phyloP scores from a whole-genome alignment of 345 rosid species.

The Gossypium stocksii region DNA sequence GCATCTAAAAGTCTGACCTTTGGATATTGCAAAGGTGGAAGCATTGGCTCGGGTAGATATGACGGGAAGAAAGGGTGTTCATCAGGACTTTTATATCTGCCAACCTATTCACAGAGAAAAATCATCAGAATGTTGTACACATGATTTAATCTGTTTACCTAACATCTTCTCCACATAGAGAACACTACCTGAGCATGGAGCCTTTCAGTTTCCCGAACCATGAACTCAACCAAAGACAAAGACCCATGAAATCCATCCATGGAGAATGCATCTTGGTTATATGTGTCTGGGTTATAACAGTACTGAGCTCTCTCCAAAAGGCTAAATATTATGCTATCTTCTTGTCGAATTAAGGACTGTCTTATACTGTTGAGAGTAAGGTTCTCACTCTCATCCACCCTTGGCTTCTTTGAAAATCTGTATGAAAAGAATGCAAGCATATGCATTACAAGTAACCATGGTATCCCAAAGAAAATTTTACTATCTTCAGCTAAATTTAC shows the following conservation, averaged over 20 bases:
- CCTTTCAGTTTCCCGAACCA: constrained; percentile 62
- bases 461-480: not conserved
- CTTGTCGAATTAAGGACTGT: constrained; percentile 51
- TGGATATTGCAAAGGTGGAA: constrained; percentile 61
- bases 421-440: not conserved
- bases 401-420: constrained; percentile 22
- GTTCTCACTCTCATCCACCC: constrained; percentile 53
- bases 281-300: constrained; percentile 55
- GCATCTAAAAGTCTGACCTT: not conserved
- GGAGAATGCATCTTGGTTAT: constrained; percentile 45
- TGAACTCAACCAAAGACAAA: constrained; percentile 54
- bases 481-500: not conserved
- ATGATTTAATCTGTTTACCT: not conserved
- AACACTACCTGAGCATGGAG: constrained; percentile 51
- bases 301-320: constrained; percentile 63
- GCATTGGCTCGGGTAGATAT: constrained; percentile 46
- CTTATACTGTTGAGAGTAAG: constrained; percentile 59
- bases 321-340: constrained; percentile 64
- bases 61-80: constrained; percentile 66
- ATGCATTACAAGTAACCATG: not conserved
- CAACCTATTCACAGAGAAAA: constrained; percentile 34
- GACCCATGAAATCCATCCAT: constrained; percentile 63
- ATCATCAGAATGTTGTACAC: not conserved
- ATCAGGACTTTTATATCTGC: constrained; percentile 64
- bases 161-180: not conserved